Evolutionary conservation across 1,284 basidiomycete genomes (phyloP), one percentile per base, ranked within the genome.

Genomic region (Inonotus obliquus): DNA sequence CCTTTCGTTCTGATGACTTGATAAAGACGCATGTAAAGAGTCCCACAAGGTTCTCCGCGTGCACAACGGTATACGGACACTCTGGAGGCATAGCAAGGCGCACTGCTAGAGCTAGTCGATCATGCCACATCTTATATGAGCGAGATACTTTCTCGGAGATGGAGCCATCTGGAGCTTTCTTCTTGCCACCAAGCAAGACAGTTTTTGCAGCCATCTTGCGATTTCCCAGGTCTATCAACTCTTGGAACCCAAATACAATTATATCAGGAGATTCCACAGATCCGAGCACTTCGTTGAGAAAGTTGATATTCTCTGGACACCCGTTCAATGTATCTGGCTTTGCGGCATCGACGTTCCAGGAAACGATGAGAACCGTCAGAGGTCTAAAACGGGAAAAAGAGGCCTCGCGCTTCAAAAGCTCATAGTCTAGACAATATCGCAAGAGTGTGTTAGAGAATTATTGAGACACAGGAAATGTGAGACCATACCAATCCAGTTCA

Each of bases 261-360:
- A 98, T 86, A 67, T 98, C 96, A 0, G 96, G 93, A 7, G 79
- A 73, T 23, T 89, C 83, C 27, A 88, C 84, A 64, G 86, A 89
- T 2, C 73, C 76, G 17, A 97, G 77, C 4, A 85, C 84, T 45
- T 93, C 81, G 17, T 82, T 77, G 10, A 97, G 76, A 76, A 96
- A 92, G 59, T 78, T 81, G 49, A 82, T 72, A 69, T 94, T 96
- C 29, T 84, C 85, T 1, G 79, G 69, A 19, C 80, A 78, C 9
- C 83, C 82, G 0, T 73, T 77, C 19, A 99, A 77, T 14, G 89
- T 79, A 45, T 87, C 85, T 0, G 96, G 96, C 65, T 88, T 87
- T 2, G 89, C 86, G 0, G 94, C 90, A 72, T 96, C 96, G 57
- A 94, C 85, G 72, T 99, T 99, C 94, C 93, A 99, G 0, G 94